Evolutionary conservation across 2,329 filamentous ascomycete species (phyloP).

Genomic region (Metarhizium robertsii): DNA sequence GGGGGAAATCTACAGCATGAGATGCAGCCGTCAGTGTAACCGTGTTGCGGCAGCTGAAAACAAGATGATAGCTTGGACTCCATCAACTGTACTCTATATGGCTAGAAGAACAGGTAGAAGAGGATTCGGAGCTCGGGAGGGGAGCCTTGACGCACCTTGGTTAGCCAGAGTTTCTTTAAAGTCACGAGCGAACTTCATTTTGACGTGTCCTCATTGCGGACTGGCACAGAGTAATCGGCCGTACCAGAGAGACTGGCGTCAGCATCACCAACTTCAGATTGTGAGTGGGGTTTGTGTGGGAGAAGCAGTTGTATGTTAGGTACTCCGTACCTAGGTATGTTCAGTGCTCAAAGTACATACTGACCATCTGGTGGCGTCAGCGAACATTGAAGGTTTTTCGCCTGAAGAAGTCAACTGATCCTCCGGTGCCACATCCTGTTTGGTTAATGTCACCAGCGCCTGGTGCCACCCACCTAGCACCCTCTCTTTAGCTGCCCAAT

Average conservation of each 20-base stretch:
- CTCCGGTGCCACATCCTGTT: no score
- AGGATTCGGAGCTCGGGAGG: neutral
- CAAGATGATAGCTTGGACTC: neutral
- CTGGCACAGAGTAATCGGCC: neutral
- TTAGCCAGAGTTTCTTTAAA: conserved; percentile 61
- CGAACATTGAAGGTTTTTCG: no score
- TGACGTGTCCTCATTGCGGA: neutral
- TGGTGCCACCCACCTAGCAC: no score
- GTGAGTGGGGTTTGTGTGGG: neutral
- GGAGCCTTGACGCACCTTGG: conserved; percentile 34
- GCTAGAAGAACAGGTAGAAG: neutral
- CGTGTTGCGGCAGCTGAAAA: neutral
- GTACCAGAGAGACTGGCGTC: neutral
- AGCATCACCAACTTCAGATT: neutral
- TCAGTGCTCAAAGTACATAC: neutral
- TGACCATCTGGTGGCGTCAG: no score
- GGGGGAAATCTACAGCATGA: conserved; percentile 51
- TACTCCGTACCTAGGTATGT: neutral
- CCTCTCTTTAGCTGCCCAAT: no score
- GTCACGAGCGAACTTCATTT: conserved; percentile 81
- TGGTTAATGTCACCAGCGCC: no score
- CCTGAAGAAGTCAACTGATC: no score
- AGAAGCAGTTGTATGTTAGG: neutral
- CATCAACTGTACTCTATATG: neutral
- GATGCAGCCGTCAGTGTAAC: neutral